A percentile compares a stretch with the other conserved stretches of the same genome.
These are phyloP conservation scores for Xerocomellus intermedius DNA, from an alignment of 768 basidiomycete genomes.

Conservation along the genomic window DNA sequence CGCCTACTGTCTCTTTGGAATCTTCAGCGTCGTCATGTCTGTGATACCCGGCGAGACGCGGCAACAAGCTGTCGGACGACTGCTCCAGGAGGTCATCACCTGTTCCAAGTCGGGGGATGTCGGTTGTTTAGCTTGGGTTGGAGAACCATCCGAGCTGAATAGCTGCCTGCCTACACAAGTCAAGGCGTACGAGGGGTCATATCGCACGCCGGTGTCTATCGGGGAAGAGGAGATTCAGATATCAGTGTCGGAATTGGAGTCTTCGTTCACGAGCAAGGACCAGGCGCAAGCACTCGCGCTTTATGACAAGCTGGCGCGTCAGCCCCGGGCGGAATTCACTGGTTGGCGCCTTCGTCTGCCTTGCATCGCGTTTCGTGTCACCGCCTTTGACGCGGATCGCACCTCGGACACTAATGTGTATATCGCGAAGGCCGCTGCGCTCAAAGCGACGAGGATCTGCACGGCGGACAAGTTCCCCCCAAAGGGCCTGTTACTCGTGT, in stretches of 20 bases:
- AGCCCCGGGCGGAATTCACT: neutral
- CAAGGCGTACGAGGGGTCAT: neutral
- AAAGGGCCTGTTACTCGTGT: conserved; percentile 2
- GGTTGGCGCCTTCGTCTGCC: neutral
- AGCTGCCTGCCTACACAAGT: neutral
- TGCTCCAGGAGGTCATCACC: conserved; percentile 1
- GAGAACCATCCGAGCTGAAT: neutral
- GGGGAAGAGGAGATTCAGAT: neutral
- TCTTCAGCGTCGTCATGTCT: neutral
- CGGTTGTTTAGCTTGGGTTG: conserved; percentile 1
- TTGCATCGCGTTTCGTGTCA: conserved; percentile 1
- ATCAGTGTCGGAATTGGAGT: neutral
- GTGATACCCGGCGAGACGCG: conserved; percentile 1
- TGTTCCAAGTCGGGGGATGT: conserved; percentile 6
- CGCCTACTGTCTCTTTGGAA: conserved; percentile 5
- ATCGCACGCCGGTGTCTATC: neutral
- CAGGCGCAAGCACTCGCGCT: neutral
- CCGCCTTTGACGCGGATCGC: neutral
- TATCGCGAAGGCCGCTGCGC: neutral
- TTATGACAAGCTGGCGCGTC: neutral
- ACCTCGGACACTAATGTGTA: neutral
- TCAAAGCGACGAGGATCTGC: neutral
- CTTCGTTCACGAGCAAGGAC: neutral
- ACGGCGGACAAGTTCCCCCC: neutral
- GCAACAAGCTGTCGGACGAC: conserved; percentile 2